Percentiles rank a stretch among this genome's conserved stretches.
Conservation (phyloP, 192 early-diverging fungal genomes). For the Mortierella hygrophila region DNA sequence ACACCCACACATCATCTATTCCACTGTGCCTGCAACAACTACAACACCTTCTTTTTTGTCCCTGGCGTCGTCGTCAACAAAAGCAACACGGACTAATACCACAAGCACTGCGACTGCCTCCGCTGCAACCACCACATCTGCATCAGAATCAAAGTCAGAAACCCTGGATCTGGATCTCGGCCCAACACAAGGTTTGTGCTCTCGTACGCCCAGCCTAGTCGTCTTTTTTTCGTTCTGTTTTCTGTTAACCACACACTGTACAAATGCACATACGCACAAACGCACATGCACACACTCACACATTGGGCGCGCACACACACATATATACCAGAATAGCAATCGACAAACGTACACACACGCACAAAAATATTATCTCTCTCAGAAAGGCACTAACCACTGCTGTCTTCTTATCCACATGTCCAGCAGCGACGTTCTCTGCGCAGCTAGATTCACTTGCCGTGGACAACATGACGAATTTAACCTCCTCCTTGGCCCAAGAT, state of each 20-base stretch:
- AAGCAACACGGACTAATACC: background rate
- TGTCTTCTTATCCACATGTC: background rate
- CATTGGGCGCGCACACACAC: background rate
- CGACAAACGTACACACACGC: background rate
- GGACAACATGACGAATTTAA: constrained; percentile 4
- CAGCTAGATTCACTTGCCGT: background rate
- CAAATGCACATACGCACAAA: background rate
- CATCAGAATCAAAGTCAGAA: background rate
- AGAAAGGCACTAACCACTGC: background rate
- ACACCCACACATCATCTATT: constrained; percentile 38
- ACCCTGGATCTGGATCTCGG: constrained; percentile 14
- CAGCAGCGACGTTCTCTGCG: constrained; percentile 19
- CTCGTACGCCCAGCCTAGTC: background rate
- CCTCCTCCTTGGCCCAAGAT: background rate
- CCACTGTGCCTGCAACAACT: background rate
- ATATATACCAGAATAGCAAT: background rate
- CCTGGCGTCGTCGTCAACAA: background rate
- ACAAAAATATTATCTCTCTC: background rate
- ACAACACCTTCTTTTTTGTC: background rate
- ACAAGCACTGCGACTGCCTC: background rate
- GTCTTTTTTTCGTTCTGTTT: background rate
- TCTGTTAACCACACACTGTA: background rate
- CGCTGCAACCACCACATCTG: background rate
- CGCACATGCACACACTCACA: background rate
- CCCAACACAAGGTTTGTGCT: constrained; percentile 10